Evolutionary conservation across 305 asterid genomes (phyloP).

Genomic region (Fraxinus latifolia): DNA sequence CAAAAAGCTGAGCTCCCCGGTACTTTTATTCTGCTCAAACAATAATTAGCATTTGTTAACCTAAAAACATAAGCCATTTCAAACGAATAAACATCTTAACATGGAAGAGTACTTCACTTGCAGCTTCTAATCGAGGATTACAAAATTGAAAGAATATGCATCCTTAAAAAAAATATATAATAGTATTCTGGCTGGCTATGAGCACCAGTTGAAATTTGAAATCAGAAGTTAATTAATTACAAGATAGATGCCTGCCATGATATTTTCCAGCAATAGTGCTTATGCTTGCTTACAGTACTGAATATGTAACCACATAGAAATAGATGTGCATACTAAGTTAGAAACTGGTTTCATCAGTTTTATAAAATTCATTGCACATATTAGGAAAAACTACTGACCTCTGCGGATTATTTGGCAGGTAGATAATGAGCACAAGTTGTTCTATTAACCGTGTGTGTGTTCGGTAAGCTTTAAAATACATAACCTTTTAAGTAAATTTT

Average conservation of each 20-base stretch:
- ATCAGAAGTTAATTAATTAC: neutral
- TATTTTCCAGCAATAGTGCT: neutral
- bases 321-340: neutral
- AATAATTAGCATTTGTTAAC: constrained; percentile 20
- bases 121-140: neutral
- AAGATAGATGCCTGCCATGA: neutral
- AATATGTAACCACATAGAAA: neutral
- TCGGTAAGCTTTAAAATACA: neutral
- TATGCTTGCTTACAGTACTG: neutral
- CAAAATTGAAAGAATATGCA: neutral
- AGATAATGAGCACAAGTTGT: neutral
- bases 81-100: neutral
- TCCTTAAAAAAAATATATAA: neutral
- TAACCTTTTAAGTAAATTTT: neutral
- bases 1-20: constrained; percentile 92
- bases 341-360: neutral
- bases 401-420: neutral
- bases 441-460: neutral
- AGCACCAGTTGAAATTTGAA: neutral
- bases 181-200: neutral
- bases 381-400: neutral
- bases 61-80: neutral
- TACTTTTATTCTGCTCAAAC: constrained; percentile 74
- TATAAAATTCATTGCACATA: neutral
- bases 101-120: neutral